Percentiles rank a stretch among this genome's conserved stretches.
Conservation (phyloP, 129 eudicot genomes). For the Tagetes erecta region DNA sequence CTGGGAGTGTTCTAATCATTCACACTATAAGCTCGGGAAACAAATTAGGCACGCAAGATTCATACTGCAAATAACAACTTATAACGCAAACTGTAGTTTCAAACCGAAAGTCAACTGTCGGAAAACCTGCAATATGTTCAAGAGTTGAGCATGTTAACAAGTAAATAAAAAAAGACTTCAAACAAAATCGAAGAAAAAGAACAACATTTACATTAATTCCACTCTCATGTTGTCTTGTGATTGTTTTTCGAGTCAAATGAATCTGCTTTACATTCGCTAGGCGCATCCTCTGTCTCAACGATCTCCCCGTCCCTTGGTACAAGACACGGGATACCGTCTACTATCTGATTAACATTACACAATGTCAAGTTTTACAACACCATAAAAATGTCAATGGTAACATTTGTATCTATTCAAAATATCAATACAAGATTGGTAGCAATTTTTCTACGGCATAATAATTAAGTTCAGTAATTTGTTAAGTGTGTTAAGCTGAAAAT, state of each 20-base stretch:
- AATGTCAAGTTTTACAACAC: background rate
- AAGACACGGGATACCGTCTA: conserved; percentile 79
- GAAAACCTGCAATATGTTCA: background rate
- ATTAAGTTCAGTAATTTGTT: background rate
- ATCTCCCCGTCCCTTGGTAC: conserved; percentile 81
- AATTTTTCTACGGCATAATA: background rate
- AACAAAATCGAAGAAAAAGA: background rate
- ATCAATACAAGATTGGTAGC: background rate
- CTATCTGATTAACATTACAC: conserved; percentile 41
- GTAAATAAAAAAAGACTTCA: background rate
- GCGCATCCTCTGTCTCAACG: conserved; percentile 35
- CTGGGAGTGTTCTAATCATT: background rate
- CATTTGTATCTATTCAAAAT: background rate
- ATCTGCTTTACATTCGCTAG: background rate
- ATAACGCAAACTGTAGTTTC: background rate
- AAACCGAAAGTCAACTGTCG: background rate
- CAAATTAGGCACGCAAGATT: background rate
- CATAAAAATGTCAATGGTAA: background rate
- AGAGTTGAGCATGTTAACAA: conserved; percentile 3
- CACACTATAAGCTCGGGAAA: background rate
- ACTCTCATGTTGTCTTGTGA: conserved; percentile 11
- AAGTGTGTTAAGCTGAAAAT: background rate
- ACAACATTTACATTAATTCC: background rate
- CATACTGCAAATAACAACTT: background rate
- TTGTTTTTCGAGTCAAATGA: background rate